A percentile compares a stretch with the other conserved stretches of the same genome.
Evolutionary conservation across 495 filamentous ascomycete genomes (phyloP).

Genomic region (Mytilinidion resinicola): DNA sequence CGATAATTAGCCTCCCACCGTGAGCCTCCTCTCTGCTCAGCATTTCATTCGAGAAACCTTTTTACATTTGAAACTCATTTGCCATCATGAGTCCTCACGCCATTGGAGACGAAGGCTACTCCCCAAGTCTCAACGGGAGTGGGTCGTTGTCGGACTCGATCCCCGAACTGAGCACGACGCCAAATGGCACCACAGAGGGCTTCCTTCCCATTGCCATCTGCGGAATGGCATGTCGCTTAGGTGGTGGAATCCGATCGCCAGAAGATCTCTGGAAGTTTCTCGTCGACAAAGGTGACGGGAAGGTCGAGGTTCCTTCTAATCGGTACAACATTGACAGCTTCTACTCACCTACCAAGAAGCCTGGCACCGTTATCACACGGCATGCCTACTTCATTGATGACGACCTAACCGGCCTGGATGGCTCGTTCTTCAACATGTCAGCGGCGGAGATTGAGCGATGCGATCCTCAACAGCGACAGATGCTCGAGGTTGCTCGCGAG

Average conservation of each 20-base stretch:
- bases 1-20: no score
- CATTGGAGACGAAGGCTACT: no score
- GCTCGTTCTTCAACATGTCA: conserved; percentile 4
- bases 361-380: background rate
- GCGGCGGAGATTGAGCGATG: background rate
- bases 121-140: no score
- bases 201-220: conserved; percentile 54
- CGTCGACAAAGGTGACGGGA: background rate
- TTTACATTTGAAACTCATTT: no score
- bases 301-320: background rate
- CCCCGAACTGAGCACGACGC: no score
- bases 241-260: conserved; percentile 48
- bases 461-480: conserved; percentile 11
- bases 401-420: conserved; percentile 1
- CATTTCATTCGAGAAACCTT: no score
- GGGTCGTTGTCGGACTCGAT: no score
- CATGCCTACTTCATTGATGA: conserved; percentile 10
- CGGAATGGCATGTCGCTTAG: conserved; percentile 56
- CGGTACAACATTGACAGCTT: background rate
- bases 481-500: conserved; percentile 12
- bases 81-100: no score
- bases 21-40: no score
- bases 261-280: conserved; percentile 55
- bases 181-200: no score
- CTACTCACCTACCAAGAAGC: background rate